Conservation (phyloP, 2,329 filamentous ascomycete genomes). For the Pseudonectria foliicola region DNA sequence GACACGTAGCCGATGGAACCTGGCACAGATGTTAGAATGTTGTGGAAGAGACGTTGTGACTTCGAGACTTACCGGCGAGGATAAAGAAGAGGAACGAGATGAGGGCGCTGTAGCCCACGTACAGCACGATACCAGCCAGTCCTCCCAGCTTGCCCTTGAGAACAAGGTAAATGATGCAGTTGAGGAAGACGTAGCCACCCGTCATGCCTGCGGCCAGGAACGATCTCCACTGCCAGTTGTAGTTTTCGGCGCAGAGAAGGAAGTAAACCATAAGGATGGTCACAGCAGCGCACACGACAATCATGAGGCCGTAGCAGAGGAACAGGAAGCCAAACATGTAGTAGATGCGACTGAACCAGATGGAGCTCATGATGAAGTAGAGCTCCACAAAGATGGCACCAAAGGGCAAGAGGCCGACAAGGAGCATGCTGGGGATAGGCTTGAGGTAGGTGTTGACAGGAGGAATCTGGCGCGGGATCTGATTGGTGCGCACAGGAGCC, state of each 20-base stretch:
- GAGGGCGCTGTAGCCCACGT: constrained; percentile 85
- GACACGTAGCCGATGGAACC: constrained; percentile 94
- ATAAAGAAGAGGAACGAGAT: constrained; percentile 91
- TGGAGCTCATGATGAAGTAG: constrained; percentile 98
- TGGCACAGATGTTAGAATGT: constrained; percentile 30
- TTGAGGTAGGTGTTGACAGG: constrained; percentile 75
- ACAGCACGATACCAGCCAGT: constrained; percentile 80
- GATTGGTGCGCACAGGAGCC: constrained; percentile 86
- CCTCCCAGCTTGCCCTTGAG: constrained; percentile 81
- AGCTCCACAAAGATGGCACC: constrained; percentile 96
- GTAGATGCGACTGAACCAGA: constrained; percentile 98
- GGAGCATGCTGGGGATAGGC: constrained; percentile 80
- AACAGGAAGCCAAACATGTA: constrained; percentile 99
- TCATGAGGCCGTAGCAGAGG: constrained; percentile 95
- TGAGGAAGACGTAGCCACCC: constrained; percentile 84
- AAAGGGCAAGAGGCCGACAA: constrained; percentile 89
- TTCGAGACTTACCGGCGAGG: constrained; percentile 67
- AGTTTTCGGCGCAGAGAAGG: constrained; percentile 90
- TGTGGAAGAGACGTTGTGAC: background rate
- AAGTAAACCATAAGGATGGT: constrained; percentile 96
- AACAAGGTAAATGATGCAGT: constrained; percentile 85
- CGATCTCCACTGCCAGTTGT: constrained; percentile 97
- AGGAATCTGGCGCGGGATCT: constrained; percentile 95
- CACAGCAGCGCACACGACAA: constrained; percentile 86
- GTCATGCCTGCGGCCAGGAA: constrained; percentile 89